These are phyloP conservation scores for Diplodia mutila DNA, from an alignment of 2,329 filamentous ascomycete genomes.

Conservation along the genomic window DNA sequence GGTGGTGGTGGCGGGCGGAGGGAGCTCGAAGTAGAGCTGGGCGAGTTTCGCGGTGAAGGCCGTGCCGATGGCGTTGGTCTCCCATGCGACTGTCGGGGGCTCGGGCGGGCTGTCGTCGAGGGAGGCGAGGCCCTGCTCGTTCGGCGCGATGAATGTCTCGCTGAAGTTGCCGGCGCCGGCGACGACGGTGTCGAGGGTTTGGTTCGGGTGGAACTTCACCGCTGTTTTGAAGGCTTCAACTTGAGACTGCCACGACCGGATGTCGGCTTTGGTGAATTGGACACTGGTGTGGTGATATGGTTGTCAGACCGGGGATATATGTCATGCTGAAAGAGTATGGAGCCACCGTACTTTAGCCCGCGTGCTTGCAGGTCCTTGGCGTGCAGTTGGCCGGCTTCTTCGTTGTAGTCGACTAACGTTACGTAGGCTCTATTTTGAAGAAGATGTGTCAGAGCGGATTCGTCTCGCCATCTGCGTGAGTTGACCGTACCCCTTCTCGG, in stretches of 20 bases:
- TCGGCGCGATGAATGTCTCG: constrained; percentile 34
- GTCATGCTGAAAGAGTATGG: no score
- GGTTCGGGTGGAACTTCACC: constrained; percentile 32
- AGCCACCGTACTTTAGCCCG: neutral
- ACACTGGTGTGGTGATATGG: constrained; percentile 24
- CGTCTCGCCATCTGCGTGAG: neutral
- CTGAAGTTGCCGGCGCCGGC: constrained; percentile 37
- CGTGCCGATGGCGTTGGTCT: constrained; percentile 33
- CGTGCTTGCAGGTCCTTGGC: constrained; percentile 29
- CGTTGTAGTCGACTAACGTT: constrained; percentile 34
- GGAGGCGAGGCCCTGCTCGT: constrained; percentile 21
- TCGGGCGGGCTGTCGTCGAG: constrained; percentile 30
- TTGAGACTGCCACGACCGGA: constrained; percentile 36
- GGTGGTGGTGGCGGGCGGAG: neutral
- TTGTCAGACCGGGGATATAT: neutral
- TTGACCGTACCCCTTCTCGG: neutral
- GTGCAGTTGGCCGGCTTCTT: constrained; percentile 28
- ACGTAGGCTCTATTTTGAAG: constrained; percentile 29
- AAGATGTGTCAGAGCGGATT: neutral
- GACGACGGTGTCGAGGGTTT: constrained; percentile 38
- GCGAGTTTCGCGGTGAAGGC: constrained; percentile 35
- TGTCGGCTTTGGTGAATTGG: constrained; percentile 38
- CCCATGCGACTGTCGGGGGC: constrained; percentile 30
- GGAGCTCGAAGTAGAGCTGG: constrained; percentile 35
- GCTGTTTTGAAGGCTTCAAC: constrained; percentile 38